Conservation (phyloP, 2,329 filamentous ascomycete species). For the Xylaria sp. region DNA sequence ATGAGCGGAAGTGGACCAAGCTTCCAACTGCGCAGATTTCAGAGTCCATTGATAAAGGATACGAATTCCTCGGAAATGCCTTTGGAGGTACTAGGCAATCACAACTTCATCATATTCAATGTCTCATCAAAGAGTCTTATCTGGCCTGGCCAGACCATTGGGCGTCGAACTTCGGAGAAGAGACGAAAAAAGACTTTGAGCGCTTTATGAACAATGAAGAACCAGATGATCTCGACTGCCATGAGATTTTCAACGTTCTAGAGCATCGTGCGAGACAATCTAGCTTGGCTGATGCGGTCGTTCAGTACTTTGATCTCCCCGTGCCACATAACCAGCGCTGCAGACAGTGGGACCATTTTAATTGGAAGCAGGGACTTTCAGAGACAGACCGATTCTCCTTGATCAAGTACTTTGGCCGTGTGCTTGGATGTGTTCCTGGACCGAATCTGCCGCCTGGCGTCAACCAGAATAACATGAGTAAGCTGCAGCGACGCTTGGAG, state of each 20-base stretch:
- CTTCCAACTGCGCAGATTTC: conserved; percentile 6
- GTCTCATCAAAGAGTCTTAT: conserved; percentile 45
- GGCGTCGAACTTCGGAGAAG: conserved; percentile 34
- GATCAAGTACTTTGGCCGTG: conserved; percentile 20
- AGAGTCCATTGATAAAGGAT: neutral
- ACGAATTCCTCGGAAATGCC: conserved; percentile 43
- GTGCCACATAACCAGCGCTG: conserved; percentile 39
- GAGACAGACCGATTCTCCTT: conserved; percentile 10
- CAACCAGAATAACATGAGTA: conserved; percentile 23
- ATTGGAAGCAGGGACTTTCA: conserved; percentile 28
- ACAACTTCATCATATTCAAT: conserved; percentile 44
- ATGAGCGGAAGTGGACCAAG: conserved; percentile 41
- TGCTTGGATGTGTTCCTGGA: conserved; percentile 32
- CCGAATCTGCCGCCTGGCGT: conserved; percentile 40
- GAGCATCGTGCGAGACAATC: conserved; percentile 45
- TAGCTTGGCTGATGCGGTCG: conserved; percentile 41
- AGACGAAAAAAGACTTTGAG: conserved; percentile 32
- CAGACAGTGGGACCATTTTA: conserved; percentile 42
- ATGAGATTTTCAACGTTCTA: conserved; percentile 45
- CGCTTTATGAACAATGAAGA: conserved; percentile 29
- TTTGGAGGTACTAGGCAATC: conserved; percentile 46
- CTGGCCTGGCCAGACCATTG: conserved; percentile 43
- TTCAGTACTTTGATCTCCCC: conserved; percentile 39
- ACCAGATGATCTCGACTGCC: conserved; percentile 36
- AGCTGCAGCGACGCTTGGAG: conserved; percentile 31